Evolutionary conservation across 2,329 filamentous ascomycete genomes (phyloP).

Genomic region (Ceratocystis papillata): DNA sequence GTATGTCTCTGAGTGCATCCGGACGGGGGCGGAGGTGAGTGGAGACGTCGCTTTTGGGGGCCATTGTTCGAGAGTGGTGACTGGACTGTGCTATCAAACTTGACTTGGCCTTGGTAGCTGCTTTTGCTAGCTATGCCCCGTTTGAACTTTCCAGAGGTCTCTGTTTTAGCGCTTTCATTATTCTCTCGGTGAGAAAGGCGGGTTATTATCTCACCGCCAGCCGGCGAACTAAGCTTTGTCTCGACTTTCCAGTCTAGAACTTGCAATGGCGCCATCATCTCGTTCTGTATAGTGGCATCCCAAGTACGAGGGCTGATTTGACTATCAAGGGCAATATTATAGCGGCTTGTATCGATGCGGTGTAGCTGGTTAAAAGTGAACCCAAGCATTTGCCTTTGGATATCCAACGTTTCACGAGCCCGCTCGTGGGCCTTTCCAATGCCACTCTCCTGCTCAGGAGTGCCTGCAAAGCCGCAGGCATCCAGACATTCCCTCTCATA

Average conservation of each 20-base stretch:
- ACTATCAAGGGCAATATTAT: background rate
- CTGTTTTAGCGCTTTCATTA: background rate
- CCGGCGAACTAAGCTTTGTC: background rate
- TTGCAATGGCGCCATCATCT: background rate
- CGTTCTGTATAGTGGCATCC: background rate
- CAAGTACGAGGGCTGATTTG: background rate
- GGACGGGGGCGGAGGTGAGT: background rate
- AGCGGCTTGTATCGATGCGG: background rate
- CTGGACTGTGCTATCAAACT: background rate
- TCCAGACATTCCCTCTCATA: conserved; percentile 10
- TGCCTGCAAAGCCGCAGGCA: background rate
- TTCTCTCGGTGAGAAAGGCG: background rate
- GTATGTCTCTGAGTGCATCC: background rate
- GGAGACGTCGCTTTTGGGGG: background rate
- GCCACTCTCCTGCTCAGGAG: background rate
- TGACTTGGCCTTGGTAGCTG: background rate
- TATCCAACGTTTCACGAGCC: background rate
- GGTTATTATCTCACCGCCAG: background rate
- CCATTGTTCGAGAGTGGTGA: background rate
- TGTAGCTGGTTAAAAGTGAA: conserved; percentile 10
- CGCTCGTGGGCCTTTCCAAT: background rate
- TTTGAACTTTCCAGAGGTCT: background rate
- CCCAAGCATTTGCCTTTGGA: background rate
- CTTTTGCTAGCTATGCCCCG: background rate
- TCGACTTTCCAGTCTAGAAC: background rate